A percentile compares a stretch with the other conserved stretches of the same genome.
Evolutionary conservation across 805 yeast species (phyloP).

Genomic region (Wickerhamiella musiphila): DNA sequence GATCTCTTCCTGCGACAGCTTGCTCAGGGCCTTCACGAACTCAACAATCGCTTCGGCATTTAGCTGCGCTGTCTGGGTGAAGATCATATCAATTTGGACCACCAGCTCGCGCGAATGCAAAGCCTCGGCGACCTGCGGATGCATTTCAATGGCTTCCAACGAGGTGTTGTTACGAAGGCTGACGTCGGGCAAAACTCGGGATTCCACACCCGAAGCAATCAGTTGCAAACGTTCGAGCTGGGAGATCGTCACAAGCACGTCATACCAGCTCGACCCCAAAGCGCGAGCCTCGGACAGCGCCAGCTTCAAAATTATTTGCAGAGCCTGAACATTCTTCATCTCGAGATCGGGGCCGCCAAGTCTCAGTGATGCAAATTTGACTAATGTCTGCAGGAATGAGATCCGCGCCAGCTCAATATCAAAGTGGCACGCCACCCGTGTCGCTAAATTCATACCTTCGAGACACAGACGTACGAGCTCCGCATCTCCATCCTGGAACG

Average conservation of each 20-base stretch:
- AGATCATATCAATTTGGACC: slow-evolving; percentile 63
- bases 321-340: slow-evolving; percentile 65
- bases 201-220: slow-evolving; percentile 73
- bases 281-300: slow-evolving; percentile 68
- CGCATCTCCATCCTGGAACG: slow-evolving; percentile 65
- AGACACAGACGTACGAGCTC: slow-evolving; percentile 41
- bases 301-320: slow-evolving; percentile 51
- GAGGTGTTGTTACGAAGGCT: background rate
- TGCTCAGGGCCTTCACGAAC: slow-evolving; percentile 74
- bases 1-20: slow-evolving; percentile 79
- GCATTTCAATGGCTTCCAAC: slow-evolving; percentile 1
- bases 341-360: slow-evolving; percentile 61
- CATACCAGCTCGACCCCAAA: slow-evolving; percentile 67
- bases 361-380: slow-evolving; percentile 68
- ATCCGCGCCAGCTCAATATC: slow-evolving; percentile 71
- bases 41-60: slow-evolving; percentile 72
- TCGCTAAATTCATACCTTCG: slow-evolving; percentile 72
- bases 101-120: slow-evolving; percentile 21
- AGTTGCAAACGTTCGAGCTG: slow-evolving; percentile 84
- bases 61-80: slow-evolving; percentile 62
- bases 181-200: slow-evolving; percentile 67
- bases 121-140: slow-evolving; percentile 21
- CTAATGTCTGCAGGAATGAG: slow-evolving; percentile 77
- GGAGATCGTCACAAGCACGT: slow-evolving; percentile 62
- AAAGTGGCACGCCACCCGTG: slow-evolving; percentile 69